Conservation (phyloP, 495 filamentous ascomycete genomes). For the Copromyces sp. region DNA sequence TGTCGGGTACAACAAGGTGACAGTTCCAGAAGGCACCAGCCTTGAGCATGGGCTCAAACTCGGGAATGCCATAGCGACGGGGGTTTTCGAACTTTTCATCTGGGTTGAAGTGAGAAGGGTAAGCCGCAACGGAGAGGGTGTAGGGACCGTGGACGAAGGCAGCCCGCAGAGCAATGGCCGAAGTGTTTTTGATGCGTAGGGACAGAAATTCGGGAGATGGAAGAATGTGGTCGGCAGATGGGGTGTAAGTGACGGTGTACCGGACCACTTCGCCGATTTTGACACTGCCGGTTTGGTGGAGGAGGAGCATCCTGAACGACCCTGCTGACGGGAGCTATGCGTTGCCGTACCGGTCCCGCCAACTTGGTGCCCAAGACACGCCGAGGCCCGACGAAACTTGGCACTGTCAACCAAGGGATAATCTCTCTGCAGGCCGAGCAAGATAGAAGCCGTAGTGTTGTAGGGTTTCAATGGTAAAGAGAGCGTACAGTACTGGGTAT, state of each 20-base stretch:
- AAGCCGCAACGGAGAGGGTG: constrained; percentile 74
- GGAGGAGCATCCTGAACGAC: constrained; percentile 60
- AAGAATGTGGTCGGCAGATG: constrained; percentile 75
- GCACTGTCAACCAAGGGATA: neutral
- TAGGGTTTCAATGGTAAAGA: neutral
- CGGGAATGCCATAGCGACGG: constrained; percentile 55
- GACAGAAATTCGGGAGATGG: constrained; percentile 69
- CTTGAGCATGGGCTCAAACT: constrained; percentile 94
- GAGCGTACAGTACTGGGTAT: neutral
- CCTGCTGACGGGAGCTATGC: neutral
- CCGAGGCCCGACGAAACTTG: neutral
- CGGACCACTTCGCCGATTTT: constrained; percentile 86
- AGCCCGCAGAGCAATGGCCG: constrained; percentile 77
- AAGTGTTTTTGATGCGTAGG: constrained; percentile 86
- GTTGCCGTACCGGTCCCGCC: neutral
- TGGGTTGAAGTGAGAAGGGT: constrained; percentile 69
- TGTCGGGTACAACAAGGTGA: constrained; percentile 62
- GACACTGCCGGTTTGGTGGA: constrained; percentile 80
- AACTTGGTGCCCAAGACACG: neutral
- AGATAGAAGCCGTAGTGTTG: neutral
- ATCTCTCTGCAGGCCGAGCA: neutral
- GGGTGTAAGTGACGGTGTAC: constrained; percentile 90
- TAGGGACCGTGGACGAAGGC: constrained; percentile 96
- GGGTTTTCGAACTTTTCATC: constrained; percentile 58
- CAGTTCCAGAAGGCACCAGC: constrained; percentile 80